Conservation (phyloP, 2,329 filamentous ascomycete species). For the Colletotrichum australisinense region DNA sequence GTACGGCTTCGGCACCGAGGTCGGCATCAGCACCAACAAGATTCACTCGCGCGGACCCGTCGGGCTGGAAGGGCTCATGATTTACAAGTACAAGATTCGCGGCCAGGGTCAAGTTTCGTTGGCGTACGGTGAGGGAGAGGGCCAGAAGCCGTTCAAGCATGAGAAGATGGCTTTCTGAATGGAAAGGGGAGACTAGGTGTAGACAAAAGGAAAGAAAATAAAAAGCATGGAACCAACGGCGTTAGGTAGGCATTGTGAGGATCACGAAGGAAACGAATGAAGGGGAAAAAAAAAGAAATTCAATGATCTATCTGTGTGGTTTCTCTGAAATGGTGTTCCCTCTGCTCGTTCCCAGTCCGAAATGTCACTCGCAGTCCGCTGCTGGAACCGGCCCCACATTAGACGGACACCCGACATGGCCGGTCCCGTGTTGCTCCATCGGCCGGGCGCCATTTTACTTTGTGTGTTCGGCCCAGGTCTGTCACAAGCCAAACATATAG, state of each 20-base stretch:
- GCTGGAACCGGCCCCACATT: conserved; percentile 6
- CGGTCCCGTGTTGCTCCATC: not conserved
- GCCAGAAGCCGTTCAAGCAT: conserved; percentile 70
- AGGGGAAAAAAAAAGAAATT: not conserved
- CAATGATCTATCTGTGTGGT: not conserved
- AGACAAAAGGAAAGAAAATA: not conserved
- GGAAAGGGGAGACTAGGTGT: not conserved
- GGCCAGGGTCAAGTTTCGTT: conserved; percentile 86
- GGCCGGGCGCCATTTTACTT: not conserved
- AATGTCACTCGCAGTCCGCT: not conserved
- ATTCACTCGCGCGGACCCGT: conserved; percentile 95
- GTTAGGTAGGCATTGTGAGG: conserved; percentile 17
- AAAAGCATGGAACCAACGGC: conserved; percentile 10
- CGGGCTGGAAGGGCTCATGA: conserved; percentile 92
- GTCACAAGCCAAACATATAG: not conserved
- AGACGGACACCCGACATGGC: not conserved
- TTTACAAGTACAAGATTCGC: conserved; percentile 95
- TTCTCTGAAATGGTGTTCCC: not conserved
- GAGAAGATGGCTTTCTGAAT: conserved; percentile 60
- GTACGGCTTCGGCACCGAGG: conserved; percentile 97
- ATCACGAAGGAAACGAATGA: not conserved
- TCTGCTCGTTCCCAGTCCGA: not conserved
- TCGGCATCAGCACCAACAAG: conserved; percentile 99
- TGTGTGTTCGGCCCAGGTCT: not conserved
- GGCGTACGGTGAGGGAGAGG: conserved; percentile 76